Percentiles rank a stretch among this genome's conserved stretches.
Conservation (phyloP, 768 basidiomycete genomes). For the Peribolospora kevripleyi region DNA sequence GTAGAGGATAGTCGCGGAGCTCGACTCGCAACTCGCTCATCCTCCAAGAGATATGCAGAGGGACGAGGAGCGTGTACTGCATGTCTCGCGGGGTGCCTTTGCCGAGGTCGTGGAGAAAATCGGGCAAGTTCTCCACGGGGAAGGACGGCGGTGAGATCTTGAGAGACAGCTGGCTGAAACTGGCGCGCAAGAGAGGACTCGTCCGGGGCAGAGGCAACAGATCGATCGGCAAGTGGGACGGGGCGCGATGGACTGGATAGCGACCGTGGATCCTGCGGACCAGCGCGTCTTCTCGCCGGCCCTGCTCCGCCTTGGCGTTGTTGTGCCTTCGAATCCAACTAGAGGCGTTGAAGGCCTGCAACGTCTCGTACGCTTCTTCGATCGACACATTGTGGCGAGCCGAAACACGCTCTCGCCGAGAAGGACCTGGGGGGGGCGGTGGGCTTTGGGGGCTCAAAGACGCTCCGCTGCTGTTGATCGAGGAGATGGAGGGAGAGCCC, state of each 20-base stretch:
- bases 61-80: conserved; percentile 53
- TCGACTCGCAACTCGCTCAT: conserved; percentile 36
- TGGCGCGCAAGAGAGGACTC: conserved; percentile 48
- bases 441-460: too few species aligned
- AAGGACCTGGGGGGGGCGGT: too few species aligned
- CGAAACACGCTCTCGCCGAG: too few species aligned
- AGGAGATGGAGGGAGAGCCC: too few species aligned
- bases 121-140: conserved; percentile 25
- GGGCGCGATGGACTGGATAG: neutral
- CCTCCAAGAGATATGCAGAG: conserved; percentile 49
- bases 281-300: conserved; percentile 29
- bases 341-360: conserved; percentile 43
- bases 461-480: too few species aligned
- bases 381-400: conserved; percentile 41
- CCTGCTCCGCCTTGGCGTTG: conserved; percentile 27
- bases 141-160: conserved; percentile 38
- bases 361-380: conserved; percentile 42
- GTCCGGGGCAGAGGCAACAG: conserved; percentile 16
- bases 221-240: conserved; percentile 19
- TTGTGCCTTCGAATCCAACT: conserved; percentile 43
- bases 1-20: conserved; percentile 71
- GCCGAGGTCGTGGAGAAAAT: conserved; percentile 44
- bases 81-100: conserved; percentile 42
- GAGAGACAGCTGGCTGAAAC: conserved; percentile 36
- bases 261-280: conserved; percentile 23